A percentile compares a stretch with the other conserved stretches of the same genome.
Evolutionary conservation across 2,329 filamentous ascomycete species (phyloP).

Genomic region (Colletotrichum sp.): DNA sequence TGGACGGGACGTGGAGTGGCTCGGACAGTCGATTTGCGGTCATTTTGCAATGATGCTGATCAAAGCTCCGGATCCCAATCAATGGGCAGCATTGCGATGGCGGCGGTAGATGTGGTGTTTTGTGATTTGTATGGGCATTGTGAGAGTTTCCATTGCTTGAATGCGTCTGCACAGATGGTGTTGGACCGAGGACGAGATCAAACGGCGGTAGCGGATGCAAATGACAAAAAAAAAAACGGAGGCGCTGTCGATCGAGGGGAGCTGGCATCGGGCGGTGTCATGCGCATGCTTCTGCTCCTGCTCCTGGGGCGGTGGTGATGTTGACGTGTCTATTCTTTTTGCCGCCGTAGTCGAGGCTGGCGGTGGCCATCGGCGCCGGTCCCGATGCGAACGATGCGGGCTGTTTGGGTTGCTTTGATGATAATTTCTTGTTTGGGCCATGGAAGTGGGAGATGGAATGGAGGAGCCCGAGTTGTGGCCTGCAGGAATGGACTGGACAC

Average conservation of each 20-base stretch:
- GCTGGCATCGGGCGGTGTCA: background rate
- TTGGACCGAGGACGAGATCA: background rate
- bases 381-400: background rate
- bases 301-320: background rate
- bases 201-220: background rate
- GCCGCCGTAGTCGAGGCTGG: background rate
- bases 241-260: background rate
- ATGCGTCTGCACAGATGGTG: background rate
- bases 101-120: background rate
- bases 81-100: background rate
- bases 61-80: background rate
- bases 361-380: background rate
- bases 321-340: background rate
- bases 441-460: background rate
- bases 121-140: background rate
- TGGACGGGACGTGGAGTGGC: background rate
- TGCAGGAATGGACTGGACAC: background rate
- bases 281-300: background rate
- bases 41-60: background rate
- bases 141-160: background rate
- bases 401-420: background rate
- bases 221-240: background rate
- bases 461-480: background rate
- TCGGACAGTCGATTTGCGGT: background rate
- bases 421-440: background rate